Evolutionary conservation across 208 protist genomes (phyloP).

Genomic region (Zelonia costaricensis): DNA sequence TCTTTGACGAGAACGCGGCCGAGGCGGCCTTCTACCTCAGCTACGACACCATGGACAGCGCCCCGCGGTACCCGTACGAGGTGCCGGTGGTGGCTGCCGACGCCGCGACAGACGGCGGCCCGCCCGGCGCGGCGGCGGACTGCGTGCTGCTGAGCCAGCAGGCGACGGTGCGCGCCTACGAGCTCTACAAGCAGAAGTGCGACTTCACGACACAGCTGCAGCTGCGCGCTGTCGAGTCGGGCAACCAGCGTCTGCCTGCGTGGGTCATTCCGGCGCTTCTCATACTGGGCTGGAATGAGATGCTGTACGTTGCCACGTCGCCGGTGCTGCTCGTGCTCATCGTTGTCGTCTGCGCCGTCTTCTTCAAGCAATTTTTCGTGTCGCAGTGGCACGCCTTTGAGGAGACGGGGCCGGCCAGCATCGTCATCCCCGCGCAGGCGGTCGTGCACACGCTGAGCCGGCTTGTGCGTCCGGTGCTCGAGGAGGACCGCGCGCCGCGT

Average conservation of each 20-base stretch:
- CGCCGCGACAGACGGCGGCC: conserved; percentile 17
- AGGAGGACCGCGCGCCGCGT: not conserved
- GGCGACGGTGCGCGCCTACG: conserved; percentile 56
- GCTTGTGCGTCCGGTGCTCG: conserved; percentile 23
- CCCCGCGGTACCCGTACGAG: conserved; percentile 44
- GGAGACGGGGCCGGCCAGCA: conserved; percentile 59
- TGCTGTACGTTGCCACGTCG: conserved; percentile 75
- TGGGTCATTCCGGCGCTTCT: conserved; percentile 80
- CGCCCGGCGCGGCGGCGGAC: conserved; percentile 23
- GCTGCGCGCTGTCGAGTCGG: conserved; percentile 64
- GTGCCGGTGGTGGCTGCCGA: conserved; percentile 26
- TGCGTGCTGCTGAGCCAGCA: conserved; percentile 71
- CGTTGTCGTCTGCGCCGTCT: conserved; percentile 47
- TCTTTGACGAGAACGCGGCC: conserved; percentile 42
- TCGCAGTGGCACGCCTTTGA: conserved; percentile 78
- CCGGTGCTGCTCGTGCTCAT: conserved; percentile 64
- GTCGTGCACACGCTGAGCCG: conserved; percentile 3
- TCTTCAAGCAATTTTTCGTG: conserved; percentile 67
- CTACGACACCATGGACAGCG: conserved; percentile 45
- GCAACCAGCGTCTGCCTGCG: conserved; percentile 59
- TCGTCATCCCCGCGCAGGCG: conserved; percentile 56
- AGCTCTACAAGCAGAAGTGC: conserved; percentile 73
- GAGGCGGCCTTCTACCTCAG: conserved; percentile 63
- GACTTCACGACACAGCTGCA: conserved; percentile 86
- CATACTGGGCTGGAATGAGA: conserved; percentile 81